Evolutionary conservation across 2,329 filamentous ascomycete species (phyloP), one percentile per base, ranked within the genome.

Genomic region (Westerdykella sp.): DNA sequence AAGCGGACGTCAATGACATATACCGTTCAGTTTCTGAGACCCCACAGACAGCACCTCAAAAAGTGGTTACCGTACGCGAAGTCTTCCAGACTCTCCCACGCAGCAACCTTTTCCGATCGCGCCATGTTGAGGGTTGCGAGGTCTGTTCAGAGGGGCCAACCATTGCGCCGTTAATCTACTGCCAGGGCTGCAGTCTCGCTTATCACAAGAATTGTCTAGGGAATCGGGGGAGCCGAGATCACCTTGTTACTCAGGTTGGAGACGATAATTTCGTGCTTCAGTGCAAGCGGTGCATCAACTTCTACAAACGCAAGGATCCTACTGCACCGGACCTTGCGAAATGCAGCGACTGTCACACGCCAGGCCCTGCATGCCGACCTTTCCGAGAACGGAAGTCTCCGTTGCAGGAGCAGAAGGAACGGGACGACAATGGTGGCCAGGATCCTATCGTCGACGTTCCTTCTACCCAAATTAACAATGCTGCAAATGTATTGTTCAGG

Each of bases 171-270:
- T 72, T 98, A 18, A 77, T 98, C 28, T 83, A 84, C 59, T 98
- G 93, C 55, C 94, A 98, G 68, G 93, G 93, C 23, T 98, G 93
- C 63, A 88, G 84, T 2, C 73, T 83, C 38, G 77, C 85, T 0
- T 95, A 88, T 54, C 93, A 98, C 67, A 87, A 86, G 63, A 70
- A 70, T 34, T 98, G 93, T 59, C 74, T 98, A 22, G 89, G 91
- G 1, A 73, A 76, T 39, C 80, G 93, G 39, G 78, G 77, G 40
- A 72, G 65, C 11, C 78, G 93, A 47, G 88, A 95, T n/a, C 93
- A 97, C 63, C 71, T 93, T 30, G 87, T 87, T 9, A 97, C 89
- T 18, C 98, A 97, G 63, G 68, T 96, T 41, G 82, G 74, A 2
- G 73, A 84, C 1, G 80, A 84, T 2, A 69, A 84, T 31, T 97